phyloP scores from a whole-genome alignment of 768 basidiomycete species.

The Cystofilobasidium capitatum region DNA sequence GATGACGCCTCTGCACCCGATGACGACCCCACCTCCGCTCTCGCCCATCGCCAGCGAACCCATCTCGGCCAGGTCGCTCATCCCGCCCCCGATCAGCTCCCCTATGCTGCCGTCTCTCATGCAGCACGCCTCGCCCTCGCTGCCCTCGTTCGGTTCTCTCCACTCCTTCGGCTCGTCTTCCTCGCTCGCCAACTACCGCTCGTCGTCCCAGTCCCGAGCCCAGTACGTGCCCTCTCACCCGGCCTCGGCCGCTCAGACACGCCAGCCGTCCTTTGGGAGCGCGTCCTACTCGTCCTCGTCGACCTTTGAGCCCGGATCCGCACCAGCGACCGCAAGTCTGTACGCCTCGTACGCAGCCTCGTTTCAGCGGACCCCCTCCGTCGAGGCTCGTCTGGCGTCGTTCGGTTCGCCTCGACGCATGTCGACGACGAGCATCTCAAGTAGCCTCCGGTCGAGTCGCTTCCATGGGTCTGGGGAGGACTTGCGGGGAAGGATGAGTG shows the following conservation, averaged over 20 bases:
- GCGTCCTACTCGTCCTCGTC: constrained; percentile 2
- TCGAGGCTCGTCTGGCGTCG: constrained; percentile 13
- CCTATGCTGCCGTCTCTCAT: background rate
- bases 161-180: constrained; percentile 2
- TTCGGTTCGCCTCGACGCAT: constrained; percentile 6
- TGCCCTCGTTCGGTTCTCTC: background rate
- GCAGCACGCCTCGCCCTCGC: background rate
- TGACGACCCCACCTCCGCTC: background rate
- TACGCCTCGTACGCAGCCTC: constrained; percentile 19
- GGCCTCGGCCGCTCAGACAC: background rate
- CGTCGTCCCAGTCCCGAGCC: constrained; percentile 11
- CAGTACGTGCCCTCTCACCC: background rate
- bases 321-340: constrained; percentile 17
- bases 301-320: constrained; percentile 23
- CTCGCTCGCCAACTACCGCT: constrained; percentile 5
- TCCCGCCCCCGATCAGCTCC: constrained; percentile 14
- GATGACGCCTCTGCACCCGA: constrained; percentile 19
- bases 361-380: constrained; percentile 17
- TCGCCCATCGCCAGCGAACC: constrained; percentile 6
- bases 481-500: background rate
- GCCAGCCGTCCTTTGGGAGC: constrained; percentile 10
- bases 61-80: constrained; percentile 19
- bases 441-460: background rate
- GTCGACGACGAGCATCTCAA: background rate
- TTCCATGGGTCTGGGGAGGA: background rate